Percentiles rank a stretch among this genome's conserved stretches.
These are phyloP conservation scores for Amaranthus cruentus DNA, from an alignment of 148 eudicot genomes.

Conservation along the genomic window DNA sequence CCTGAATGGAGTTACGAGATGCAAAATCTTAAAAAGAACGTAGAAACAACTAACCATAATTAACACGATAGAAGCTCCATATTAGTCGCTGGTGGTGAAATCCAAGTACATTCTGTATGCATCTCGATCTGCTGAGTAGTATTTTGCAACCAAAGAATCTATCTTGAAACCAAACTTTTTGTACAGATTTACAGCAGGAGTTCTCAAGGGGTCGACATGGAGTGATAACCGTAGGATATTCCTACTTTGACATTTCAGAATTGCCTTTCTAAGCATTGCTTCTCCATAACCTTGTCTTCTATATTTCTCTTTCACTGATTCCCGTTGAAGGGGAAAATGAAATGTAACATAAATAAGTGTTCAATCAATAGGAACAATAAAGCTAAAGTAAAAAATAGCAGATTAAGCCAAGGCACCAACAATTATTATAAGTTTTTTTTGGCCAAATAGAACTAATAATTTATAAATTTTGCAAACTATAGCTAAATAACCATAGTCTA, in stretches of 20 bases:
- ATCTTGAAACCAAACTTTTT: slow-evolving; percentile 67
- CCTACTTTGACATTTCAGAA: slow-evolving; percentile 59
- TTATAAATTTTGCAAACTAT: too few species aligned
- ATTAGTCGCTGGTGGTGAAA: slow-evolving; percentile 24
- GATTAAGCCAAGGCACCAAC: too few species aligned
- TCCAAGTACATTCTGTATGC: slow-evolving; percentile 90
- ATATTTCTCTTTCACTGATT: slow-evolving; percentile 64
- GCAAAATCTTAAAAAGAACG: neutral
- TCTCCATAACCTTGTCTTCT: slow-evolving; percentile 77
- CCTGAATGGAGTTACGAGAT: neutral
- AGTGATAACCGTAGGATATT: slow-evolving; percentile 63
- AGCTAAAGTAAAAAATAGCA: too few species aligned
- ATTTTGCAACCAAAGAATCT: slow-evolving; percentile 56
- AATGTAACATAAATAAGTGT: too few species aligned
- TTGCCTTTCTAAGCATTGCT: slow-evolving; percentile 63
- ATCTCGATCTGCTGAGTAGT: slow-evolving; percentile 72
- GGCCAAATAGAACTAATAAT: too few species aligned
- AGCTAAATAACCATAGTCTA: too few species aligned
- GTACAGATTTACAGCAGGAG: slow-evolving; percentile 66
- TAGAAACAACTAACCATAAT: neutral
- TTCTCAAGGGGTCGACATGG: slow-evolving; percentile 84
- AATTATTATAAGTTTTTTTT: too few species aligned
- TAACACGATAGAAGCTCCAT: neutral
- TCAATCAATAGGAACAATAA: too few species aligned
- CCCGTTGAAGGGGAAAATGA: neutral